Percentiles rank a stretch among this genome's conserved stretches.
phyloP scores from a whole-genome alignment of 352 stramenopile genomes.

The Pythium apleroticum region DNA sequence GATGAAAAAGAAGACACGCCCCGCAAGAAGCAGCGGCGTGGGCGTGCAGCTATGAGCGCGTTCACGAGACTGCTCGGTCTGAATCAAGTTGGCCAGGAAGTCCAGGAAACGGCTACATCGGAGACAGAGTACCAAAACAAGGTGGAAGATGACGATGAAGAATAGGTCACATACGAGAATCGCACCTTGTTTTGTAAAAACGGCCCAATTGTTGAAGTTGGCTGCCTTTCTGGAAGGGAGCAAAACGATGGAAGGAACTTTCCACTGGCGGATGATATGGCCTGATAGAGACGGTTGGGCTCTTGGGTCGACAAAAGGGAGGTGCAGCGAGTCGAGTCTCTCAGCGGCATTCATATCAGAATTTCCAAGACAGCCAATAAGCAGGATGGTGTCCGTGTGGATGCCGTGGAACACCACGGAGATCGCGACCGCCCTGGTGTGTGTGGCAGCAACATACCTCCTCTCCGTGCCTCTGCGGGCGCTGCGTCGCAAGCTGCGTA shows the following conservation, averaged over 20 bases:
- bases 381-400: neutral
- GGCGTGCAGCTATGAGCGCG: slow-evolving; percentile 29
- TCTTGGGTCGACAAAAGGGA: neutral
- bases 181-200: neutral
- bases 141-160: neutral
- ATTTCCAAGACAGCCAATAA: neutral
- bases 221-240: neutral
- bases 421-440: slow-evolving; percentile 11
- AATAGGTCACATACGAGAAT: neutral
- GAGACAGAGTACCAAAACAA: neutral
- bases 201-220: neutral
- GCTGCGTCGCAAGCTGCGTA: slow-evolving; percentile 50
- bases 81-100: neutral
- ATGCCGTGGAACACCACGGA: slow-evolving; percentile 10
- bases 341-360: neutral
- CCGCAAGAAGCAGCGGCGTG: slow-evolving; percentile 1
- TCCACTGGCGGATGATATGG: neutral
- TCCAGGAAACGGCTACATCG: neutral
- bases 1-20: slow-evolving; percentile 8
- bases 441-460: slow-evolving; percentile 10
- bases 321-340: neutral
- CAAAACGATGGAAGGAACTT: neutral
- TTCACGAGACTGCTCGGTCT: slow-evolving; percentile 33
- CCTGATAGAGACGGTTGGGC: neutral
- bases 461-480: slow-evolving; percentile 12